phyloP scores from a whole-genome alignment of 2,329 filamentous ascomycete genomes.

The Fusarium guadeloupense region DNA sequence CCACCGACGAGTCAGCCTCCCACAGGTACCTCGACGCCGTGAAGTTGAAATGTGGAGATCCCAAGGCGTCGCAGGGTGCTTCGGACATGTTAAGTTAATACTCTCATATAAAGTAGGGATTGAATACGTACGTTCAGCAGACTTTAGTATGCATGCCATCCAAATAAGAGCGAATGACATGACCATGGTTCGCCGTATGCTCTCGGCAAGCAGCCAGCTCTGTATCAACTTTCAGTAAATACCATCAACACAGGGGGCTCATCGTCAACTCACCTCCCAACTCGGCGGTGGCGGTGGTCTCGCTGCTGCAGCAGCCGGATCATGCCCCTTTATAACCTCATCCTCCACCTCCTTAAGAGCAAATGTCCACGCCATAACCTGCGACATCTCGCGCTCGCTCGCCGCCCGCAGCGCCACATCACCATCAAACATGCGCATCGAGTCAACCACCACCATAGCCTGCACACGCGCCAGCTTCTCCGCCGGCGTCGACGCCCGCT shows the following conservation, averaged over 20 bases:
- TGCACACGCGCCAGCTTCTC: constrained; percentile 57
- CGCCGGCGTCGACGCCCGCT: constrained; percentile 42
- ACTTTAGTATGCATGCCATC: constrained; percentile 49
- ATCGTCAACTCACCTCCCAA: constrained; percentile 51
- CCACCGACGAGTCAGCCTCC: constrained; percentile 52
- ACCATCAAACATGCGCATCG: constrained; percentile 56
- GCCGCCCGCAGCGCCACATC: constrained; percentile 53
- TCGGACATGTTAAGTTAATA: background rate
- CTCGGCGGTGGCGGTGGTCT: constrained; percentile 50
- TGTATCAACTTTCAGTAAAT: constrained; percentile 16
- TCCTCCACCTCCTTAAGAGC: constrained; percentile 48
- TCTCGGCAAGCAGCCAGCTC: constrained; percentile 56
- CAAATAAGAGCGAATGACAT: constrained; percentile 47
- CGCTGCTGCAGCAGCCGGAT: constrained; percentile 27
- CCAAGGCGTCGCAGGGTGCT: constrained; percentile 35
- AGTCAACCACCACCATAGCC: constrained; percentile 53
- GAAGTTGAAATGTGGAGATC: constrained; percentile 32
- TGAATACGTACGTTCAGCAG: constrained; percentile 42
- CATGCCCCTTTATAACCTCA: constrained; percentile 47
- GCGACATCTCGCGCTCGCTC: constrained; percentile 51
- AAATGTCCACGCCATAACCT: constrained; percentile 50
- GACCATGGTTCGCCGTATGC: constrained; percentile 51
- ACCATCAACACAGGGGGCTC: background rate
- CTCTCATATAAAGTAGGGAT: background rate
- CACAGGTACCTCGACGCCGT: constrained; percentile 56